Evolutionary conservation across 2,329 filamentous ascomycete genomes (phyloP), one percentile per base, ranked within the genome.

Genomic region (Dactylellina cionopaga): DNA sequence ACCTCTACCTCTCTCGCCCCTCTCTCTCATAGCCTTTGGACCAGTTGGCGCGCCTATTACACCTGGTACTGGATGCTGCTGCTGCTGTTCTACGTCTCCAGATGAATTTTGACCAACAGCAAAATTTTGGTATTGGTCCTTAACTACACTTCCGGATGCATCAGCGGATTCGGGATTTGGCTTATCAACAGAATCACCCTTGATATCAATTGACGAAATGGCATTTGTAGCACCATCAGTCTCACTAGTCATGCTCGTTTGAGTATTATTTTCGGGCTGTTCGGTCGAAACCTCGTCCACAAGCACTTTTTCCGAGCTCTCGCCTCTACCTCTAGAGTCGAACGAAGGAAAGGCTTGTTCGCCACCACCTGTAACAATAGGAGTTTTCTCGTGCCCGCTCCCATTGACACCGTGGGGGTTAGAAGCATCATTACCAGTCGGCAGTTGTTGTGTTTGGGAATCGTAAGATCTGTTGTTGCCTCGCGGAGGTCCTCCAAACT

Each of bases 11-110:
- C 60, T 56, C 49, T 68, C 69, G 17, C 62, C 33, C 35, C 92
- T 92, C 80, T 95, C 90, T 74, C 94, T 87, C 92, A 98, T 96
- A 15, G 95, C 95, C 81, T 95, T 93, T 49, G 95, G 95, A 7
- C 93, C 95, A 60, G 90, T 96, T 25, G 95, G 95, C 25, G 95
- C 95, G 81, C 86, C 86, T 78, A 83, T 83, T 56, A 88, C 85
- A 35, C 85, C 86, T 85, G 60, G 60, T 92, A 81, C 88, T 80
- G 44, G 87, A 87, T 55, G 84, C 82, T 51, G 69, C 52, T 66
- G 69, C 43, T 62, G 62, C 78, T 55, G 62, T 66, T 64, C 76
- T 69, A 72, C 68, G 60, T 65, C 51, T 47, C 47, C 68, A n/a
- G 47, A 25, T 37, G 15, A n/a, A 56, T 19, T 79, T 79, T 49